These are phyloP conservation scores for Solanum chilense DNA, from an alignment of 257 asterid genomes.

Conservation along the genomic window DNA sequence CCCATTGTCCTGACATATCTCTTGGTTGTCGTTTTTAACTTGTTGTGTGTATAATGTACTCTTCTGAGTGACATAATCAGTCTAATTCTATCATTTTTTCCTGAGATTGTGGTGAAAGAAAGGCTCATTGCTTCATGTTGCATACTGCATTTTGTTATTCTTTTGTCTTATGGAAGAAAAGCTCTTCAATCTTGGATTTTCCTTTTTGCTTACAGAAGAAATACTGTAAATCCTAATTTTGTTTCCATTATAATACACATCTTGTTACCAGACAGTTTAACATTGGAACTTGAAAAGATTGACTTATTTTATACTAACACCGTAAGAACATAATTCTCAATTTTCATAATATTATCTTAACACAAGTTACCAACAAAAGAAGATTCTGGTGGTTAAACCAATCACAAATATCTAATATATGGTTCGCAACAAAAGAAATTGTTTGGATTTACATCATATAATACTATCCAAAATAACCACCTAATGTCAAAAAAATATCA, in stretches of 20 bases:
- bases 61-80: not conserved
- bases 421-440: no score
- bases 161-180: not conserved
- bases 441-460: no score
- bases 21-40: not conserved
- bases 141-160: not conserved
- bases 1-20: not conserved
- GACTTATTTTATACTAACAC: not conserved
- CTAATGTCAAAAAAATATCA: no score
- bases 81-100: not conserved
- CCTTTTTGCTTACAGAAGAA: not conserved
- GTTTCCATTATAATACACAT: not conserved
- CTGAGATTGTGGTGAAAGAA: not conserved
- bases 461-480: no score
- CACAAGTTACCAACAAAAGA: no score
- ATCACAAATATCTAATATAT: no score
- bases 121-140: not conserved
- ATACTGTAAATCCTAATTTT: not conserved
- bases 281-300: not conserved
- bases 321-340: not conserved
- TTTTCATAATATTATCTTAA: no score
- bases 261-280: not conserved
- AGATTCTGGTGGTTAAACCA: no score
- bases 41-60: not conserved
- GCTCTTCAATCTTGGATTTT: not conserved